Percentiles rank a stretch among this genome's conserved stretches.
These are phyloP conservation scores for Mortierella hygrophila DNA, from an alignment of 192 early-diverging fungal genomes.

Conservation along the genomic window DNA sequence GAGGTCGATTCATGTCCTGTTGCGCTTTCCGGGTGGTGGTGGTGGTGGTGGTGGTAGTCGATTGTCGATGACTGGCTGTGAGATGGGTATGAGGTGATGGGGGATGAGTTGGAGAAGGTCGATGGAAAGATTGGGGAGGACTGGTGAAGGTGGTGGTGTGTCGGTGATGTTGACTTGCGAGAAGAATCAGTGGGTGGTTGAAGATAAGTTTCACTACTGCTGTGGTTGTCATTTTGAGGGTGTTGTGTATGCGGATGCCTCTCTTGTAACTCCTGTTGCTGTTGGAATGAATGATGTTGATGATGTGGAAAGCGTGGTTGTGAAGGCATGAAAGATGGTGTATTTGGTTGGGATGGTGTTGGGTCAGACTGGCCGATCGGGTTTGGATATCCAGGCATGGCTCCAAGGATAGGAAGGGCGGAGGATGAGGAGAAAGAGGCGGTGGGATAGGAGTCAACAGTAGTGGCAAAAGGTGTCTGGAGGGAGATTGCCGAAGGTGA, in stretches of 20 bases:
- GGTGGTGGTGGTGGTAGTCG: background rate
- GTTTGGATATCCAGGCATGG: background rate
- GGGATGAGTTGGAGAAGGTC: background rate
- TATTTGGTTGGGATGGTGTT: background rate
- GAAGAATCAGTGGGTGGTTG: background rate
- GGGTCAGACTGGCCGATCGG: background rate
- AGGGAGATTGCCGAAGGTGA: background rate
- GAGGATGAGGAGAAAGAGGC: background rate
- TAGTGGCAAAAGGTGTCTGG: background rate
- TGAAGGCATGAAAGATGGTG: background rate
- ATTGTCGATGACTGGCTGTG: background rate
- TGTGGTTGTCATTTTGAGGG: background rate
- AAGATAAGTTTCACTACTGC: background rate
- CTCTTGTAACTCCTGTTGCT: background rate
- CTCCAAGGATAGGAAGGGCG: background rate
- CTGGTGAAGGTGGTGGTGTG: background rate
- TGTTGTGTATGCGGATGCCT: background rate
- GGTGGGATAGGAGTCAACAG: background rate
- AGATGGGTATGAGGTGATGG: background rate
- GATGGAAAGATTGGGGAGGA: background rate
- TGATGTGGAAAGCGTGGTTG: background rate
- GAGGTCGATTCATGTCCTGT: background rate
- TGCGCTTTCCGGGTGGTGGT: background rate
- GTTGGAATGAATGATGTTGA: background rate
- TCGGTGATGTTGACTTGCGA: background rate